Conservation (phyloP, 169 alveolate species). For the Plasmodium coatneyi region DNA sequence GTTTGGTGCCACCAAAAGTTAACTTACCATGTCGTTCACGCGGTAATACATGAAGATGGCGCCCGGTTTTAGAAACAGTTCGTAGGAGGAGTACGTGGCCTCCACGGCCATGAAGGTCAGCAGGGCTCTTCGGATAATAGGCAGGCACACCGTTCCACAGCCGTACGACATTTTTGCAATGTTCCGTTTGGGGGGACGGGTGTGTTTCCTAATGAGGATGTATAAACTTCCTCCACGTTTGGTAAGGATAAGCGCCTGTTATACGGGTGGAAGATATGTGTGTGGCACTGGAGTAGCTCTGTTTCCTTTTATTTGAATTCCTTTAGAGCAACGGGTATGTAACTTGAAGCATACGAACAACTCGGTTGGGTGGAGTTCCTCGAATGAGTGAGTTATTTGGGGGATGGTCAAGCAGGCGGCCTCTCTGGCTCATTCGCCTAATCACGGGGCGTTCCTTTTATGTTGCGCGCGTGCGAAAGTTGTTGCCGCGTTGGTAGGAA, state of each 20-base stretch:
- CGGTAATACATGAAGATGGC: constrained; percentile 18
- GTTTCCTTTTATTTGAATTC: neutral
- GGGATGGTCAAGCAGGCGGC: neutral
- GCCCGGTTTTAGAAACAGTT: constrained; percentile 44
- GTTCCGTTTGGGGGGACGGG: neutral
- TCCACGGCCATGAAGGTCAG: constrained; percentile 35
- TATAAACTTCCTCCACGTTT: neutral
- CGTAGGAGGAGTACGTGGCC: constrained; percentile 33
- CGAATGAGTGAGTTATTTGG: neutral
- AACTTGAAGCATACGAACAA: neutral
- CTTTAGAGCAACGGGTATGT: neutral
- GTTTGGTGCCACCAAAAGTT: neutral
- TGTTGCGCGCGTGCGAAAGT: neutral
- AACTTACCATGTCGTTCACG: constrained; percentile 18
- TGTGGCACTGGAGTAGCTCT: neutral
- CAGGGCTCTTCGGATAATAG: constrained; percentile 57
- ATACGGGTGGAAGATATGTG: neutral
- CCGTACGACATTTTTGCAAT: constrained; percentile 47
- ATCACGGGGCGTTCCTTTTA: neutral
- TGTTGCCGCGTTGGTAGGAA: neutral
- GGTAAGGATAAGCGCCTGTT: neutral
- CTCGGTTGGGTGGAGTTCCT: neutral
- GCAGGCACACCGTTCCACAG: constrained; percentile 52
- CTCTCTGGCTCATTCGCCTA: neutral
- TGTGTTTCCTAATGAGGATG: neutral